Conservation (phyloP, 176 grass and related monocot genomes). For the Eragrostis curvula region DNA sequence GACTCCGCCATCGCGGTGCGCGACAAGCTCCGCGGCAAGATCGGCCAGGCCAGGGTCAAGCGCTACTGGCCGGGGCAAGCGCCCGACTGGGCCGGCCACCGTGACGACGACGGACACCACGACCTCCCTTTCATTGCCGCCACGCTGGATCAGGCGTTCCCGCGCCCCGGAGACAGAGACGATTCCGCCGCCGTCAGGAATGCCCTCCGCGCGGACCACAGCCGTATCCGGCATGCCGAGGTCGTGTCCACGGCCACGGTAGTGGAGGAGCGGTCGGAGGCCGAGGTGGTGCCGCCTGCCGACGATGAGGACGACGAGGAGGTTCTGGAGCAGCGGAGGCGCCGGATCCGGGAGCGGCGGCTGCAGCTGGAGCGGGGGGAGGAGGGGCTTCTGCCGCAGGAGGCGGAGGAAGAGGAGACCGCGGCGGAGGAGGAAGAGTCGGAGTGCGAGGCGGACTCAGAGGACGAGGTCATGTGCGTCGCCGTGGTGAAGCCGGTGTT, state of each 20-base stretch:
- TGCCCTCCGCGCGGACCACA: neutral
- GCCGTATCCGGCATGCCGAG: neutral
- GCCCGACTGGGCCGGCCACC: constrained; percentile 56
- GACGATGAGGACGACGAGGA: constrained; percentile 73
- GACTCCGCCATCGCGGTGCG: constrained; percentile 78
- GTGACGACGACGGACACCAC: neutral
- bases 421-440: constrained; percentile 67
- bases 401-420: constrained; percentile 57
- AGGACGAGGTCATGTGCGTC: constrained; percentile 68
- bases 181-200: neutral
- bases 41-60: constrained; percentile 91
- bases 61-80: constrained; percentile 72
- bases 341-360: constrained; percentile 62
- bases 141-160: too few species aligned
- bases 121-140: too few species aligned
- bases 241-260: neutral
- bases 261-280: too few species aligned
- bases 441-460: constrained; percentile 82
- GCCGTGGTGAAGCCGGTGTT: constrained; percentile 81
- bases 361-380: constrained; percentile 48
- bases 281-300: neutral
- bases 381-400: constrained; percentile 65
- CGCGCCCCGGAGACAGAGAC: neutral
- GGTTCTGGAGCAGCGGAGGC: constrained; percentile 62
- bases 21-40: constrained; percentile 88